Conservation (phyloP, 1,284 basidiomycete genomes). For the Cryptococcus sp. region DNA sequence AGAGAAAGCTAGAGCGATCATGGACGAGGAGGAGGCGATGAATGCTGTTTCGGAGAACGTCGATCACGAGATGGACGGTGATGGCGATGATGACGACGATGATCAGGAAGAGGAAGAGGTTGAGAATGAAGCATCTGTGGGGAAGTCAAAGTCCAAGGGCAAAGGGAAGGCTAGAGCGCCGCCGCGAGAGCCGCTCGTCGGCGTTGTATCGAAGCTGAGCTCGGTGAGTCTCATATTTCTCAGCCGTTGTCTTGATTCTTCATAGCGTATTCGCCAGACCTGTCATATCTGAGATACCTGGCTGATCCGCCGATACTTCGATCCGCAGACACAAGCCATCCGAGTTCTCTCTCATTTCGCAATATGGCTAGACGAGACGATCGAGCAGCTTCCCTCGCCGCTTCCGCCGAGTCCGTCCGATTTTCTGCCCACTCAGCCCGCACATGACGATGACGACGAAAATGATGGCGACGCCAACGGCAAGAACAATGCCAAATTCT, state of each 20-base stretch:
- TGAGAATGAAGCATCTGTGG: slow-evolving; percentile 7
- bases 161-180: slow-evolving; percentile 11
- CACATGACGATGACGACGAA: neutral
- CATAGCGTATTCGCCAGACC: neutral
- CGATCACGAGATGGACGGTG: slow-evolving; percentile 2
- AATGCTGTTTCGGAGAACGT: neutral
- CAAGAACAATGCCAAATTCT: no score
- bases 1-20: no score
- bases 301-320: neutral
- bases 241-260: slow-evolving; percentile 4
- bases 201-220: slow-evolving; percentile 27
- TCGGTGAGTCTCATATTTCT: slow-evolving; percentile 29
- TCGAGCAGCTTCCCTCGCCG: slow-evolving; percentile 19
- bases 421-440: slow-evolving; percentile 21
- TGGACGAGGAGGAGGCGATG: neutral
- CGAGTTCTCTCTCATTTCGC: slow-evolving; percentile 32
- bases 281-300: neutral
- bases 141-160: slow-evolving; percentile 23
- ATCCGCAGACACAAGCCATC: slow-evolving; percentile 25
- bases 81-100: slow-evolving; percentile 15
- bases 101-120: slow-evolving; percentile 16
- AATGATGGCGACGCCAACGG: no score
- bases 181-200: slow-evolving; percentile 39
- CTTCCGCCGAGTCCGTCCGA: slow-evolving; percentile 8
- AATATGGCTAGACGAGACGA: slow-evolving; percentile 19